Evolutionary conservation across 805 yeast species (phyloP), one percentile per base, ranked within the genome.

Genomic region (Candida quercuum): DNA sequence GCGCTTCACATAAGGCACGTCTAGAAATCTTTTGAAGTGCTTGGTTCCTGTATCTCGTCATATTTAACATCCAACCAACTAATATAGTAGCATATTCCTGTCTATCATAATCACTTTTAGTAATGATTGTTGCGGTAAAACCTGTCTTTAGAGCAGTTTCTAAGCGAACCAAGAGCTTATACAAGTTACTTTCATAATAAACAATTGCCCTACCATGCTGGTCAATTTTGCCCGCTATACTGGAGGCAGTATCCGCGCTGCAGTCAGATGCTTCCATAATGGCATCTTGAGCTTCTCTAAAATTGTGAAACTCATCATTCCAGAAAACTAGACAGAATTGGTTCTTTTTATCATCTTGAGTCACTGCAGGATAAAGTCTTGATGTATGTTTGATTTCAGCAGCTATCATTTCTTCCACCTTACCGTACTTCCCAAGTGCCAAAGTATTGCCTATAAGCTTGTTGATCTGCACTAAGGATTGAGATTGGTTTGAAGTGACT

Each of bases 261-360:
- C 45, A 50, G 0, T 57, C 62, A 1, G 61, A 51, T 1, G 68
- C 68, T 2, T 55, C 54, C 5, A 47, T 46, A 26, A 79, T 66
- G 4, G 77, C 75, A 11, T 59, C 55, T 14, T 63, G 64, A 2
- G 85, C 85, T 40, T 75, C 73, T 2, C 68, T 63, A 46, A 70
- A 74, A 48, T 76, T 73, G 50, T 85, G 93, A 46, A 66, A 69
- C 49, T 85, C 93, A 52, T 85, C 94, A 55, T 85, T 85, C 83
- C 89, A 85, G n/a, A 82, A 63, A 17, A 80, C 52, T 23, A 83
- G 63, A 29, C 65, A 59, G 62, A 72, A 78, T 12, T 63, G 59
- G 16, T 59, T 40, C 2, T 29, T 28, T 12, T 14, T 19, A 15
- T 21, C 13, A 8, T 35, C 32, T 17, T 11, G 29, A 19, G 18